Conservation (phyloP, 1,139 yeast species). For the Suhomyces bribrorum region DNA sequence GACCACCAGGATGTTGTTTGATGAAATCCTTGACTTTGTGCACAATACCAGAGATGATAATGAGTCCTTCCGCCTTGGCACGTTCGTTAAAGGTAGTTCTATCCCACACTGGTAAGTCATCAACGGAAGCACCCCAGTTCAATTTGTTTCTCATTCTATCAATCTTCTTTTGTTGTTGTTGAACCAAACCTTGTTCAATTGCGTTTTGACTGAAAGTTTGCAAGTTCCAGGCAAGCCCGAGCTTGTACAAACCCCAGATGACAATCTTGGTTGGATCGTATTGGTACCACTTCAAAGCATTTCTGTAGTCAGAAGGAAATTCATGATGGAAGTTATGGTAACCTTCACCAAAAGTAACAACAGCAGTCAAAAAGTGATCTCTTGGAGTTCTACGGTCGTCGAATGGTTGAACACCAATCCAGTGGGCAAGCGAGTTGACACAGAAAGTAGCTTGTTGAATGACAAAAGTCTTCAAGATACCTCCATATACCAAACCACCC, state of each 20-base stretch:
- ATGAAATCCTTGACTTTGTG: constrained; percentile 86
- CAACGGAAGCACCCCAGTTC: constrained; percentile 91
- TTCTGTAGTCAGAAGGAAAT: constrained; percentile 97
- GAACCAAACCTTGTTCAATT: constrained; percentile 92
- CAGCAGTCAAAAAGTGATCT: constrained; percentile 91
- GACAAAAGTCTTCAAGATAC: constrained; percentile 75
- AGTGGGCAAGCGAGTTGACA: constrained; percentile 96
- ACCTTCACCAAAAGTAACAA: constrained; percentile 97
- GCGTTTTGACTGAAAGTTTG: constrained; percentile 94
- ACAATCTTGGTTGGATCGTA: constrained; percentile 92
- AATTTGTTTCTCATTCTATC: constrained; percentile 75
- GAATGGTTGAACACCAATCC: constrained; percentile 97
- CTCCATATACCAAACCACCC: constrained; percentile 94
- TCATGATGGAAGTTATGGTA: constrained; percentile 99
- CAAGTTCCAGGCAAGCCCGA: constrained; percentile 88
- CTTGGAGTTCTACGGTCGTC: constrained; percentile 98
- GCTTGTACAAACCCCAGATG: constrained; percentile 68
- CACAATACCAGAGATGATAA: constrained; percentile 89
- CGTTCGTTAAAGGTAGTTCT: constrained; percentile 75
- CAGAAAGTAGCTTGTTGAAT: constrained; percentile 99
- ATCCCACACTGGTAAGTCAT: constrained; percentile 88
- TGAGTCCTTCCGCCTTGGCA: constrained; percentile 58
- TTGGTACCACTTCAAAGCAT: constrained; percentile 98
- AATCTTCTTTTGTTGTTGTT: constrained; percentile 87
- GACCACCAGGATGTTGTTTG: constrained; percentile 97